phyloP scores from a whole-genome alignment of 495 filamentous ascomycete genomes.

The Penicillium verhagenii region DNA sequence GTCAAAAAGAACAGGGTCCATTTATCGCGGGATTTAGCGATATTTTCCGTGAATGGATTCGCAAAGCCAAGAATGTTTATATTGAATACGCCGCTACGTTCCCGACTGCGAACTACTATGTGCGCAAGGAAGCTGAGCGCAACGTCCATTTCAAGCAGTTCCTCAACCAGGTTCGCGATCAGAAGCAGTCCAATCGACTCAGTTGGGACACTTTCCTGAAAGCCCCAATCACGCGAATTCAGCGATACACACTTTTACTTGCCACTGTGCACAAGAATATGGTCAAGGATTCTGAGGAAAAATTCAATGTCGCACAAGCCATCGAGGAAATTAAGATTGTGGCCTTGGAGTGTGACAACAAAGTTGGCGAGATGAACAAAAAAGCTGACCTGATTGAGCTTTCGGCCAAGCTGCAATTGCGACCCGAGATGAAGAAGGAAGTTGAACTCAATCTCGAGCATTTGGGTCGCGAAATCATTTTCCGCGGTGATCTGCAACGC shows the following conservation, averaged over 20 bases:
- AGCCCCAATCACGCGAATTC: constrained; percentile 86
- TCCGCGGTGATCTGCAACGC: constrained; percentile 84
- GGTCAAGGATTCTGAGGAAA: constrained; percentile 82
- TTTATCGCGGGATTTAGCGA: constrained; percentile 94
- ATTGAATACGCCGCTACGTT: constrained; percentile 90
- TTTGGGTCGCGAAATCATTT: constrained; percentile 84
- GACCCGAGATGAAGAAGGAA: constrained; percentile 77
- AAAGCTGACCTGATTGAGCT: constrained; percentile 89
- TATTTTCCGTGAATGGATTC: constrained; percentile 97
- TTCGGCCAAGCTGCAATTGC: constrained; percentile 73
- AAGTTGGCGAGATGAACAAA: constrained; percentile 91
- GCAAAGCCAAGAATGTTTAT: constrained; percentile 85
- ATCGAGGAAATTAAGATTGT: constrained; percentile 95
- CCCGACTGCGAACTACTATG: constrained; percentile 76
- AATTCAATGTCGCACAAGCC: constrained; percentile 76
- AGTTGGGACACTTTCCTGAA: constrained; percentile 96
- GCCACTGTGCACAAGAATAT: constrained; percentile 83
- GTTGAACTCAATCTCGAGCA: constrained; percentile 91
- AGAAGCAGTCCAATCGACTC: constrained; percentile 80
- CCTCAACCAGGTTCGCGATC: constrained; percentile 70
- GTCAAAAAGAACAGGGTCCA: constrained; percentile 94
- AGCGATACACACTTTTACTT: constrained; percentile 84
- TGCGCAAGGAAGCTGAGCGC: constrained; percentile 79
- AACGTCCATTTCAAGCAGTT: constrained; percentile 89
- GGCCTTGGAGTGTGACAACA: constrained; percentile 87